Conservation (phyloP, 768 basidiomycete genomes). For the Tubosaeta sp. region DNA sequence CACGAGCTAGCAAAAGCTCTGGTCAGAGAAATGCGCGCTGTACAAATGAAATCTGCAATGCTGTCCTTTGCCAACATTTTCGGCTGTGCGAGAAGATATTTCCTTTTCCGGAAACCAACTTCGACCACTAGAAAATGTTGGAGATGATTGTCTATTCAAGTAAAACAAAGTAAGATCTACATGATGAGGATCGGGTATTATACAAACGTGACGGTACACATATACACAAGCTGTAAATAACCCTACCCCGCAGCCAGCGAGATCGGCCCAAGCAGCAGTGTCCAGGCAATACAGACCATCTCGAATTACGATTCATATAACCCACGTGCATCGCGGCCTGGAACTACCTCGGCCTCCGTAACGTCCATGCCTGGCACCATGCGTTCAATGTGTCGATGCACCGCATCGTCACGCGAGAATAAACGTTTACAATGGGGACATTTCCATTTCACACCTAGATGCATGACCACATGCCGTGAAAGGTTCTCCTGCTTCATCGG, state of each 20-base stretch:
- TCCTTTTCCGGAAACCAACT: slow-evolving; percentile 5
- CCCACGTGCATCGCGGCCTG: slow-evolving; percentile 13
- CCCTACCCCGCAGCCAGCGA: not conserved
- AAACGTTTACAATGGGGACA: slow-evolving; percentile 23
- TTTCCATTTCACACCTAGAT: slow-evolving; percentile 28
- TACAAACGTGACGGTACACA: not conserved
- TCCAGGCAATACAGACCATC: slow-evolving; percentile 5
- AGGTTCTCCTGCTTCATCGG: slow-evolving; percentile 32
- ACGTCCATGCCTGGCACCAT: slow-evolving; percentile 20
- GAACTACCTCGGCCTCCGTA: slow-evolving; percentile 23
- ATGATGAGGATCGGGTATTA: slow-evolving; percentile 9
- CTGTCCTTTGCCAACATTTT: not conserved
- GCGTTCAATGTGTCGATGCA: slow-evolving; percentile 30
- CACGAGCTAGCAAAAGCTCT: not conserved
- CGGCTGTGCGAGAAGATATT: slow-evolving; percentile 3
- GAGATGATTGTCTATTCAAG: not conserved
- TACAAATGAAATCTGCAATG: not conserved
- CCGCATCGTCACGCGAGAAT: slow-evolving; percentile 32
- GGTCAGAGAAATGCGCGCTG: not conserved
- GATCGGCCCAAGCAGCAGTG: not conserved
- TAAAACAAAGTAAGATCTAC: not conserved
- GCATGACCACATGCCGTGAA: slow-evolving; percentile 27
- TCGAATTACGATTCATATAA: slow-evolving; percentile 3
- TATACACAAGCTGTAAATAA: not conserved
- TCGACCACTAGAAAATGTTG: not conserved